Conservation (phyloP, 2,329 filamentous ascomycete species). For the Paecilomyces variotii region DNA sequence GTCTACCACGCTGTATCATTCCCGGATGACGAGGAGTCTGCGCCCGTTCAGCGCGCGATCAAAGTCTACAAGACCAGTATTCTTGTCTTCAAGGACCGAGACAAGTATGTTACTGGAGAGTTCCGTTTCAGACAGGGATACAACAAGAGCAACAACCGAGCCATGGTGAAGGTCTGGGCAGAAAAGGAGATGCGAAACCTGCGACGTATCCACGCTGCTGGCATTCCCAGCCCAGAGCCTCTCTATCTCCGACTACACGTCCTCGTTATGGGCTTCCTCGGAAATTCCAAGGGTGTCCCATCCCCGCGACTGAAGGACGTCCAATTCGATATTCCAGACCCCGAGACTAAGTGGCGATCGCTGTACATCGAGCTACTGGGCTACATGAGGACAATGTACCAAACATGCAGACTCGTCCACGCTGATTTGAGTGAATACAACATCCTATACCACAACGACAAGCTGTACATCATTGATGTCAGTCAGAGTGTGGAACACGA, state of each 20-base stretch:
- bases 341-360: slow-evolving; percentile 63
- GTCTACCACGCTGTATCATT: slow-evolving; percentile 82
- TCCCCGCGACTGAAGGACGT: slow-evolving; percentile 86
- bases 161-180: slow-evolving; percentile 98
- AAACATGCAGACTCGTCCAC: slow-evolving; percentile 84
- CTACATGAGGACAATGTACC: slow-evolving; percentile 89
- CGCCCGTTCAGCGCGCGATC: slow-evolving; percentile 70
- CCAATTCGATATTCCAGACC: slow-evolving; percentile 59
- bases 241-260: slow-evolving; percentile 88
- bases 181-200: slow-evolving; percentile 98
- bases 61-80: slow-evolving; percentile 99
- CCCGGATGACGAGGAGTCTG: slow-evolving; percentile 43
- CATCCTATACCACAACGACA: slow-evolving; percentile 74
- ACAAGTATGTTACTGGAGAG: slow-evolving; percentile 92
- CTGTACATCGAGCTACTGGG: slow-evolving; percentile 78
- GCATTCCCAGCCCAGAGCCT: slow-evolving; percentile 85
- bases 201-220: slow-evolving; percentile 70
- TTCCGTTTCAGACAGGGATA: slow-evolving; percentile 85
- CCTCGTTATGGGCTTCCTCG: slow-evolving; percentile 88
- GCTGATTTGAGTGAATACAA: slow-evolving; percentile 99
- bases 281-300: slow-evolving; percentile 76
- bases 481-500: slow-evolving; percentile 96
- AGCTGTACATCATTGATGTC: slow-evolving; percentile 91
- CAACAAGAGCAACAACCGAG: slow-evolving; percentile 88
- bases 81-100: slow-evolving; percentile 93